Percentiles rank a stretch among this genome's conserved stretches.
phyloP scores from a whole-genome alignment of 106 monocot species.

The Acorus gramineus region DNA sequence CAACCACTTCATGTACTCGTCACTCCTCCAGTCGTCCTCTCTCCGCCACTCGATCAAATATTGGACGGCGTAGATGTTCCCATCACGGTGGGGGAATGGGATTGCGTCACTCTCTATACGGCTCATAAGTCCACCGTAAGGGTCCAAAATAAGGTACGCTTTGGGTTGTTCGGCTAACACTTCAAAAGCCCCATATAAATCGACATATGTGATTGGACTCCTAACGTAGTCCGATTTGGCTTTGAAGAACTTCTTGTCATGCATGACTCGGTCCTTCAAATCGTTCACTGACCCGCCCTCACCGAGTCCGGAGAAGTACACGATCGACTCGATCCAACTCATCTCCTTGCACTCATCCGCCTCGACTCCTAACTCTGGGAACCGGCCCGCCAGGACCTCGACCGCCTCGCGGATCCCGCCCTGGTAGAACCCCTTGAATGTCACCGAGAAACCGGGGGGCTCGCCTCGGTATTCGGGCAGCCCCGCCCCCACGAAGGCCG shows the following conservation, averaged over 20 bases:
- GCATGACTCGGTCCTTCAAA: constrained; percentile 22
- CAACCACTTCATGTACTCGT: constrained; percentile 34
- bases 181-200: constrained; percentile 8
- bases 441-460: constrained; percentile 22
- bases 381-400: constrained; percentile 6
- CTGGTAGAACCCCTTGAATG: constrained; percentile 45
- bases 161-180: constrained; percentile 17
- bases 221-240: constrained; percentile 63
- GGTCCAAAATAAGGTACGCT: constrained; percentile 54
- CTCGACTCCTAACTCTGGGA: constrained; percentile 15
- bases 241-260: constrained; percentile 42
- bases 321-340: constrained; percentile 51
- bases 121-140: constrained; percentile 57
- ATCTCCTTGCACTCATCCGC: constrained; percentile 24
- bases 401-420: constrained; percentile 13
- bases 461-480: constrained; percentile 3
- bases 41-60: constrained; percentile 46
- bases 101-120: constrained; percentile 12
- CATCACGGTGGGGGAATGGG: constrained; percentile 55
- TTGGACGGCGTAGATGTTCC: constrained; percentile 41
- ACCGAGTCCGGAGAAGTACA: constrained; percentile 37
- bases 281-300: constrained; percentile 21
- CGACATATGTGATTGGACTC: constrained; percentile 4
- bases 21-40: constrained; percentile 10
- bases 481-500: constrained; percentile 35